A percentile compares a stretch with the other conserved stretches of the same genome.
Conservation (phyloP, 139 green algal genomes). For the Chlorella sp. region DNA sequence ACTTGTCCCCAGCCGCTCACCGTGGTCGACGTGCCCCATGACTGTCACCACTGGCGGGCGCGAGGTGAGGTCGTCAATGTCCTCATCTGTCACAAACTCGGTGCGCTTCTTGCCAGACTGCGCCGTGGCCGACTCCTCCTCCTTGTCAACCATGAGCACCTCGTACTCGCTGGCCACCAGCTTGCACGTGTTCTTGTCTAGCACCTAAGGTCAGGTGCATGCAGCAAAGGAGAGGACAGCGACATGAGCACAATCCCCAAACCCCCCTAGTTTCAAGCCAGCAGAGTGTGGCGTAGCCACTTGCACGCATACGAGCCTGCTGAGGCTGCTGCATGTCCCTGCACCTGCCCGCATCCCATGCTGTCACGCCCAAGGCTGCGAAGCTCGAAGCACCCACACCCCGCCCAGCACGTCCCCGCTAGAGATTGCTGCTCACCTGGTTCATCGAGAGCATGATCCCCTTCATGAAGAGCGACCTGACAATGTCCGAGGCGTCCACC, state of each 20-base stretch:
- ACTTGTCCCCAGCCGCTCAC: constrained; percentile 66
- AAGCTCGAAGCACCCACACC: no score
- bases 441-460: constrained; percentile 89
- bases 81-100: constrained; percentile 75
- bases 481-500: constrained; percentile 71
- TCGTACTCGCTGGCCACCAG: constrained; percentile 71
- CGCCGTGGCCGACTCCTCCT: constrained; percentile 21
- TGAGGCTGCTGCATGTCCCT: no score
- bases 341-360: no score
- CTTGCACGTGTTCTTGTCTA: constrained; percentile 66
- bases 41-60: constrained; percentile 80
- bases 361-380: no score
- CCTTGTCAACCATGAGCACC: constrained; percentile 51
- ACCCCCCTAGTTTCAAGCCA: no score
- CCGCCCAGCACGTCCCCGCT: no score
- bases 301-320: no score
- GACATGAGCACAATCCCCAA: no score
- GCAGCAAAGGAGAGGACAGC: no score
- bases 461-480: constrained; percentile 95
- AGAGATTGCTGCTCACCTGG: constrained; percentile 51
- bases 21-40: constrained; percentile 99
- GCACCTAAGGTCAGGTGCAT: no score
- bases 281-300: no score
- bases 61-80: constrained; percentile 64
- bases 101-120: constrained; percentile 64